Evolutionary conservation across 2,329 filamentous ascomycete genomes (phyloP).

Genomic region (Sarocladium brachiariae): DNA sequence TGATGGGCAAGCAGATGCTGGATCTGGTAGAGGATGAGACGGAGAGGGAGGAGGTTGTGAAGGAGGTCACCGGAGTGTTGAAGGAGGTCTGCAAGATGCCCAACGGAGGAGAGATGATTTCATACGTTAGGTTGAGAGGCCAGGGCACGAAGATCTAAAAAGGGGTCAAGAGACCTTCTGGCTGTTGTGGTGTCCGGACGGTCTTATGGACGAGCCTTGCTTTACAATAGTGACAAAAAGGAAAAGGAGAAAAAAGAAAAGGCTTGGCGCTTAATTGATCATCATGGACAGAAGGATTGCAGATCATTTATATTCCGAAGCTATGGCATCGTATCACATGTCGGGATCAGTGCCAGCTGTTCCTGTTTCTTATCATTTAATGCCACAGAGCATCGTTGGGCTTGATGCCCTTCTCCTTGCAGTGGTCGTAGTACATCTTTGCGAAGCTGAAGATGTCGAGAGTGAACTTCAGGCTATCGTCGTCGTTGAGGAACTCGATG

Average conservation of each 20-base stretch:
- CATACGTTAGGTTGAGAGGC: slow-evolving; percentile 47
- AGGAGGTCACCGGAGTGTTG: slow-evolving; percentile 48
- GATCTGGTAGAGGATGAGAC: slow-evolving; percentile 40
- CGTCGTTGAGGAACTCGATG: slow-evolving; percentile 20
- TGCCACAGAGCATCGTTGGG: slow-evolving; percentile 14
- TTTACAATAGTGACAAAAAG: too few species aligned
- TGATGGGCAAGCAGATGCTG: slow-evolving; percentile 56
- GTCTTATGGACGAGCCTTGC: too few species aligned
- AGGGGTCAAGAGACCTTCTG: background rate
- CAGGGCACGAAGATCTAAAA: slow-evolving; percentile 34
- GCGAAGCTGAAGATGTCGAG: slow-evolving; percentile 19
- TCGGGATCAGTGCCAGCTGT: too few species aligned
- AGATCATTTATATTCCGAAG: too few species aligned
- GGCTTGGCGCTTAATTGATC: too few species aligned
- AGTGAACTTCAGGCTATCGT: slow-evolving; percentile 17
- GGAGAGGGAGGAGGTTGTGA: slow-evolving; percentile 45
- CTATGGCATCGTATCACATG: too few species aligned
- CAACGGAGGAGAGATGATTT: slow-evolving; percentile 48
- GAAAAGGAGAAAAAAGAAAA: background rate
- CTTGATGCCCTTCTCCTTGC: slow-evolving; percentile 13
- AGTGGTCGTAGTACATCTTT: slow-evolving; percentile 13
- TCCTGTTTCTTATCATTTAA: too few species aligned
- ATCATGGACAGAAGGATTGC: too few species aligned
- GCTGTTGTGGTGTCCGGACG: too few species aligned
- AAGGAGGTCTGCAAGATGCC: slow-evolving; percentile 47